These are phyloP conservation scores for Colletotrichum truncatum DNA, from an alignment of 2,329 filamentous ascomycete genomes.

Conservation along the genomic window DNA sequence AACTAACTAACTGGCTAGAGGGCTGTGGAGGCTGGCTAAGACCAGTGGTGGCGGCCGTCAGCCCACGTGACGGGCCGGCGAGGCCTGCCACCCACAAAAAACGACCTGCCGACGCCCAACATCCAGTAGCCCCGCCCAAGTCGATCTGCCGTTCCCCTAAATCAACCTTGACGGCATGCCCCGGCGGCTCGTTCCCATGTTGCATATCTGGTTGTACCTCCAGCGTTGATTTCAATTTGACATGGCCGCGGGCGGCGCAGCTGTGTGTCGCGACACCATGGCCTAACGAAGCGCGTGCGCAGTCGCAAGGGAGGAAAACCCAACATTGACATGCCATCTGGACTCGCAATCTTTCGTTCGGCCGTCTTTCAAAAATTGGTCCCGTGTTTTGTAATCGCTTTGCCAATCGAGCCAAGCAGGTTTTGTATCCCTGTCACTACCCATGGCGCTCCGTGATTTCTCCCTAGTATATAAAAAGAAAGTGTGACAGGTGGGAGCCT, in stretches of 20 bases:
- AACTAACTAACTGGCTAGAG: too few species aligned
- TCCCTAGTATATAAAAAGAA: constrained; percentile 12
- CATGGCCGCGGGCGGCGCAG: not conserved
- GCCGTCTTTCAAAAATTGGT: not conserved
- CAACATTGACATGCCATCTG: not conserved
- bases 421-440: constrained; percentile 26
- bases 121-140: constrained; percentile 16
- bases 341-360: not conserved
- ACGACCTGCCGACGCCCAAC: constrained; percentile 17
- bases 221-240: not conserved
- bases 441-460: constrained; percentile 16
- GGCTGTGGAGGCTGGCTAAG: too few species aligned
- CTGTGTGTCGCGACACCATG: not conserved
- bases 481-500: constrained; percentile 26
- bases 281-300: not conserved
- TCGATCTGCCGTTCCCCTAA: constrained; percentile 24
- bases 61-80: too few species aligned
- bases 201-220: too few species aligned
- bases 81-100: too few species aligned
- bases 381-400: constrained; percentile 11
- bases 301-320: not conserved
- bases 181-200: not conserved
- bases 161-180: constrained; percentile 4
- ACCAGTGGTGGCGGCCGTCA: too few species aligned
- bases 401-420: constrained; percentile 9